Base-by-base conservation (phyloP, 2,329 filamentous ascomycete genomes). In the Diaporthe velutina region DNA sequence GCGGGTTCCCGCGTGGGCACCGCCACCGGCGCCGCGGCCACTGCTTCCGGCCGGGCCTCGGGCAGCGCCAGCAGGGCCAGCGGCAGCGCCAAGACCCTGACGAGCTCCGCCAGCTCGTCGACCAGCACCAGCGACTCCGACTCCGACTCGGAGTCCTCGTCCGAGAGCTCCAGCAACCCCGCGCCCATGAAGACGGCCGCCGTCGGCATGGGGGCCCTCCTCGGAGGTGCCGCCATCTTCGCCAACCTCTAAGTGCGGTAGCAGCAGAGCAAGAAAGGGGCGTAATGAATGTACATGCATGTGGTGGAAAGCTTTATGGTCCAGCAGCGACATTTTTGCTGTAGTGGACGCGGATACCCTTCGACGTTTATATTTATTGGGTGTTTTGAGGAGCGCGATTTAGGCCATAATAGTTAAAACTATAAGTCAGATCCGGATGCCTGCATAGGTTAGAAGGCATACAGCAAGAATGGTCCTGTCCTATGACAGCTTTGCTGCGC, bases 211-310 rank as follows among this genome's bases (percentile, higher is more conserved):
- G 86, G 86, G 42, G 86, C 86, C 33, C 81, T 88, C 74, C 80
- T 88, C 66, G 87, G 86, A 33, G 87, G 86, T 78, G 86, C 84
- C 4, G 87, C 85, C 68, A 74, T 87, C 68, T 77, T 87, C 64
- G 83, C 80, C 78, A 87, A 87, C 82, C 73, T 88, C 78, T 88
- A 64, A n/a, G 52, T 6, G 52, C 4, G 15, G 13, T 33, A 38
- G 22, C 12, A 42, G 40, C 35, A 15, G 28, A 30, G 30, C 7
- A 2, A 25, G 33, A 4, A n/a, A 1, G 2, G 48, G 17, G 15
- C 30, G 57, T 30, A 28, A 52, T 66, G 45, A 52, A n/a, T n/a
- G n/a, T 40, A 13, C 33, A 30, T 45, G 38, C 28, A 42, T 66
- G 61, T 28, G 64, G 45, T 54, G 48, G 45, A 33, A 68, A 68